Conservation (phyloP, 768 basidiomycete genomes). For the Panaeolus cyanescens region DNA sequence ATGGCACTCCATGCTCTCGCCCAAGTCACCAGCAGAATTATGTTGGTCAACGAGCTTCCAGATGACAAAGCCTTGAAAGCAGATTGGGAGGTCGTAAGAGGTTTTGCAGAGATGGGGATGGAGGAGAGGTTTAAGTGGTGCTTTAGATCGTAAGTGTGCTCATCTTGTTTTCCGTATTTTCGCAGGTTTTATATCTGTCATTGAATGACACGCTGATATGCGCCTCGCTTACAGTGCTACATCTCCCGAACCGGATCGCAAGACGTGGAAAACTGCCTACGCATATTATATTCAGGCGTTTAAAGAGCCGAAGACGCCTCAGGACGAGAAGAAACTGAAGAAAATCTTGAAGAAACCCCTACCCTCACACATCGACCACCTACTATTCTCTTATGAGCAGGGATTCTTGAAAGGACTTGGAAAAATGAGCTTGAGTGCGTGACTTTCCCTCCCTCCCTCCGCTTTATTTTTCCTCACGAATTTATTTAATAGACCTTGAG, state of each 20-base stretch:
- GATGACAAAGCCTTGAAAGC: slow-evolving; percentile 41
- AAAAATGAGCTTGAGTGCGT: slow-evolving; percentile 79
- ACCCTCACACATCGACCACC: slow-evolving; percentile 46
- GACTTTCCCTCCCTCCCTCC: slow-evolving; percentile 7
- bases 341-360: slow-evolving; percentile 54
- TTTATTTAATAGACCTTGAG: slow-evolving; percentile 60
- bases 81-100: slow-evolving; percentile 57
- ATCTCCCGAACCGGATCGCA: slow-evolving; percentile 57
- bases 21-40: slow-evolving; percentile 63
- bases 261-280: slow-evolving; percentile 69
- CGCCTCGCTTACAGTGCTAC: too few species aligned
- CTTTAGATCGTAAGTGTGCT: slow-evolving; percentile 41
- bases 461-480: not conserved
- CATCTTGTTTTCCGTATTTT: slow-evolving; percentile 5
- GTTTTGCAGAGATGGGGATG: slow-evolving; percentile 77
- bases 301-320: slow-evolving; percentile 49
- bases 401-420: slow-evolving; percentile 74
- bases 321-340: slow-evolving; percentile 59
- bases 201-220: too few species aligned
- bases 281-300: slow-evolving; percentile 62
- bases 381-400: slow-evolving; percentile 70
- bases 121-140: slow-evolving; percentile 63
- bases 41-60: slow-evolving; percentile 53
- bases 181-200: slow-evolving; percentile 4
- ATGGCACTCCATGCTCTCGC: slow-evolving; percentile 76